Evolutionary conservation across 805 yeast genomes (phyloP), one percentile per base, ranked within the genome.

Genomic region (Starmerella scarabaei): DNA sequence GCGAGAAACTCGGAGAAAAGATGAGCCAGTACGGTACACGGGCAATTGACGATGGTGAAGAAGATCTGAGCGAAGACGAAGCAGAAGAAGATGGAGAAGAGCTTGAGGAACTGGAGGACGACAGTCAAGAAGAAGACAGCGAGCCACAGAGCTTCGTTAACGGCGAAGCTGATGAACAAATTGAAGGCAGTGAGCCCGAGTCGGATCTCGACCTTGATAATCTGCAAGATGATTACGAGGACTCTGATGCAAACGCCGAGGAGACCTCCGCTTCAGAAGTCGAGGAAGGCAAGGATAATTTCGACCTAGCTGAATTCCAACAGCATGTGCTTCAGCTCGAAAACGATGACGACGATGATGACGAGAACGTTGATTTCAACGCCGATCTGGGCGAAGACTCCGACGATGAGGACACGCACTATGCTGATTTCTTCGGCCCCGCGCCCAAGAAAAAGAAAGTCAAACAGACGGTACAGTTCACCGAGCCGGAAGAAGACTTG

Each of bases 241-340:
- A 38, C 12, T n/a, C n/a, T n/a, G n/a, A n/a, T n/a, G n/a, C n/a
- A n/a, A n/a, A n/a, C n/a, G n/a, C n/a, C n/a, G n/a, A n/a, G n/a
- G 58, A 46, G 9, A 53, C 44, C n/a, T 51, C 36, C 6, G 60
- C 55, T 19, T 26, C 46, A 3, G 46, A 44, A 19, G 45, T 37
- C 3, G 52, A 45, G n/a, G 52, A 43, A 11, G 51, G 47, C 9
- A 48, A 43, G 6, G 64, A 75, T 5, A 78, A 85, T 50, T 88
- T 88, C 55, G 75, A 82, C 44, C 73, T 88, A 31, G 93, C 84
- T 49, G 81, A 80, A 39, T 88, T 81, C 64, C 82, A 80, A 60
- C 72, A 69, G 53, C 84, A 77, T 56, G 73, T 76, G n/a, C 54
- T 80, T 31, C 80, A 71, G 3, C 68, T 74, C 51, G 88, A 80